A percentile compares a stretch with the other conserved stretches of the same genome.
phyloP scores from a whole-genome alignment of 2,329 filamentous ascomycete species.

The Xylaria sp. region DNA sequence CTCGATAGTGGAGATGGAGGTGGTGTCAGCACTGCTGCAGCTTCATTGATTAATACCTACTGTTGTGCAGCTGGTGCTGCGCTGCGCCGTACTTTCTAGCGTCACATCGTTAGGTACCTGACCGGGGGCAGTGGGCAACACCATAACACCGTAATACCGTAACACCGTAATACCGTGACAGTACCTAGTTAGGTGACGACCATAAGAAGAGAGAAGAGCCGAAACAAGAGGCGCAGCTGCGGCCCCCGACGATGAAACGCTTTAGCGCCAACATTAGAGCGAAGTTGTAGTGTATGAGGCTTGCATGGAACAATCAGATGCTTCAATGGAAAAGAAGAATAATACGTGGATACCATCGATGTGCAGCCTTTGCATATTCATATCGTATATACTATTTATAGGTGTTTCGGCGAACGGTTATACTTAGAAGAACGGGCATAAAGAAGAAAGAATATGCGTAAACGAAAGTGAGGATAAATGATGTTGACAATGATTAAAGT shows the following conservation, averaged over 20 bases:
- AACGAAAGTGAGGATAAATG: neutral
- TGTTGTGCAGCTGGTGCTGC: neutral
- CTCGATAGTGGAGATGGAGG: slow-evolving; percentile 5
- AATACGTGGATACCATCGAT: neutral
- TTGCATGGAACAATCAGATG: neutral
- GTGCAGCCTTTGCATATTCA: too few relatives aligned
- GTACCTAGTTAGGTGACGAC: too few relatives aligned
- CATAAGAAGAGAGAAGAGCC: neutral
- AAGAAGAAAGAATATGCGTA: neutral
- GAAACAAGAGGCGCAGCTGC: slow-evolving; percentile 18
- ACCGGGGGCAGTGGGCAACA: neutral
- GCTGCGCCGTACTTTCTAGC: slow-evolving; percentile 3
- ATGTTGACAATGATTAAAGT: neutral
- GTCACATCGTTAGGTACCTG: neutral
- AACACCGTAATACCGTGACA: neutral
- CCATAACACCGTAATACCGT: neutral
- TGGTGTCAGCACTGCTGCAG: slow-evolving; percentile 24
- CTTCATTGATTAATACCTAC: neutral
- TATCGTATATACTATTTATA: neutral
- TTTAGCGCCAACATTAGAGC: neutral
- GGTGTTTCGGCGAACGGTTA: neutral
- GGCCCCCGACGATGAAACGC: slow-evolving; percentile 22
- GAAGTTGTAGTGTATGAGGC: neutral
- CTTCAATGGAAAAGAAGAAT: neutral
- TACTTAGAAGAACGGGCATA: neutral